These are phyloP conservation scores for Fusarium sp. DNA, from an alignment of 2,329 filamentous ascomycete genomes.

Conservation along the genomic window DNA sequence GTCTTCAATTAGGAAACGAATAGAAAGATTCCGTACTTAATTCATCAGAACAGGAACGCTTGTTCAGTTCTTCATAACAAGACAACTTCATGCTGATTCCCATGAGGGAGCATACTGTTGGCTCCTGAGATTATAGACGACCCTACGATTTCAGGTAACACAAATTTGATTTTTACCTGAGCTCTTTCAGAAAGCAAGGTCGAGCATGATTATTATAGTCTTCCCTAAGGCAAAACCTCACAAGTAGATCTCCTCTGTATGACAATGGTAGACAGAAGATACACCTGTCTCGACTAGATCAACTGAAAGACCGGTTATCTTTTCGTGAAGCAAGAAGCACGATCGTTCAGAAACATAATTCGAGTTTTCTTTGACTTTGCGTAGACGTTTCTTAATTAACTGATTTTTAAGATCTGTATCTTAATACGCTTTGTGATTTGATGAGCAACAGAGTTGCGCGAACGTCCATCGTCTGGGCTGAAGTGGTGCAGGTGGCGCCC, in stretches of 20 bases:
- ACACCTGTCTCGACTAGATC: not conserved
- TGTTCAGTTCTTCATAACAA: not conserved
- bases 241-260: not conserved
- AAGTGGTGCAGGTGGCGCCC: accelerated
- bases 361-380: not conserved
- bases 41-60: not conserved
- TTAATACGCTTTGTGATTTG: not conserved
- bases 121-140: not conserved
- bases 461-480: not conserved
- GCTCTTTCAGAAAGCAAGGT: not conserved
- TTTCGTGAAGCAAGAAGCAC: not conserved
- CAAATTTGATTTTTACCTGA: not conserved
- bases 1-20: not conserved
- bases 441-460: no score
- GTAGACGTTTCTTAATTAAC: not conserved
- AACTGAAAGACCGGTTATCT: not conserved
- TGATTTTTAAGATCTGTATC: not conserved
- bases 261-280: not conserved
- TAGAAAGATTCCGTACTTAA: not conserved
- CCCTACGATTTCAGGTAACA: no score
- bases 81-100: not conserved
- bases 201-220: no score
- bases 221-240: no score
- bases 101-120: not conserved
- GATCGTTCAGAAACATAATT: not conserved